Evolutionary conservation across 768 basidiomycete species (phyloP).

Genomic region (Guyanaporus albipodus): DNA sequence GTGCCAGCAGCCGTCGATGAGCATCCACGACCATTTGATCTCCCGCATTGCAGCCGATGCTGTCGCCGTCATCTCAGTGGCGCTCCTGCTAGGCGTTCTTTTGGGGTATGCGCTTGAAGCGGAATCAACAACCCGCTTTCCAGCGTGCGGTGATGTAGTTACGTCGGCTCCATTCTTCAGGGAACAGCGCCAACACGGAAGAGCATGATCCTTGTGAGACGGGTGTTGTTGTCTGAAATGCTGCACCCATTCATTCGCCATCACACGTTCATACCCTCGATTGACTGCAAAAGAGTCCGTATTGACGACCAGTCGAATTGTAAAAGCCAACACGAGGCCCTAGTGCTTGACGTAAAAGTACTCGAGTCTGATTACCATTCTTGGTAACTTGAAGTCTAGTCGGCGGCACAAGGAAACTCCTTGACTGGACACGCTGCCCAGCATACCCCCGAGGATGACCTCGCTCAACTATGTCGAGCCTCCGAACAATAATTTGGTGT

Average conservation of each 20-base stretch:
- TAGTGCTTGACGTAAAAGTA: conserved; percentile 21
- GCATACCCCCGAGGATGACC: conserved; percentile 18
- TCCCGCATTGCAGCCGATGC: neutral
- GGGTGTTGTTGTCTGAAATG: too few relatives aligned
- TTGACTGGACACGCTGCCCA: conserved; percentile 4
- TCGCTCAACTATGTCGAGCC: conserved; percentile 51
- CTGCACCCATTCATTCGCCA: too few relatives aligned
- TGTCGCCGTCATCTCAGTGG: neutral
- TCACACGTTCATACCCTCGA: too few relatives aligned
- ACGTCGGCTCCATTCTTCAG: neutral
- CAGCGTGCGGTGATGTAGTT: neutral
- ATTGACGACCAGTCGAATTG: too few relatives aligned
- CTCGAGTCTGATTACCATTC: conserved; percentile 13
- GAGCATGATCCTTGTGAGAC: too few relatives aligned
- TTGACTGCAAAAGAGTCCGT: too few relatives aligned
- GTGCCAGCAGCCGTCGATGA: too few relatives aligned
- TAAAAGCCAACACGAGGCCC: too few relatives aligned
- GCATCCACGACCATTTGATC: neutral
- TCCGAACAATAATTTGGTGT: conserved; percentile 65
- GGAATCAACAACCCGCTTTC: neutral
- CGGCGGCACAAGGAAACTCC: neutral
- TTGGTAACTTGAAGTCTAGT: conserved; percentile 1
- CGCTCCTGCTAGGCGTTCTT: neutral
- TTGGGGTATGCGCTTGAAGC: neutral
- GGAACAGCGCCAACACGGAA: too few relatives aligned